These are phyloP conservation scores for Yamadazyma friedrichii DNA, from an alignment of 1,139 yeast species.

Conservation along the genomic window DNA sequence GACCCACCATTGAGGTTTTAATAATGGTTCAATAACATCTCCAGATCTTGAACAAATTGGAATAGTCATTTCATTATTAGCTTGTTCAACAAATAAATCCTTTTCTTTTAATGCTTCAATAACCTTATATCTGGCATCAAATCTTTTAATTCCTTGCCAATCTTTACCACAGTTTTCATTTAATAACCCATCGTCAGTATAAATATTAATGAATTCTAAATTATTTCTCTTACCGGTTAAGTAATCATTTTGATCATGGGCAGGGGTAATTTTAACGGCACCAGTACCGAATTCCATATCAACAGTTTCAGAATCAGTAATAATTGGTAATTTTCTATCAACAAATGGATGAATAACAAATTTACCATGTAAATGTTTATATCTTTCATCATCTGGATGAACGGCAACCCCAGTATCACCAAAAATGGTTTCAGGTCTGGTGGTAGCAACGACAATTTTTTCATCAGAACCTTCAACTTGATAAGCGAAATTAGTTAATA, in stretches of 20 bases:
- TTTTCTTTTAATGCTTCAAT: conserved; percentile 75
- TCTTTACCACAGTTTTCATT: conserved; percentile 89
- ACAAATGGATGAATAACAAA: conserved; percentile 87
- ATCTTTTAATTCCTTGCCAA: conserved; percentile 88
- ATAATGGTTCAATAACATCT: conserved; percentile 91
- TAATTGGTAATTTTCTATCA: conserved; percentile 81
- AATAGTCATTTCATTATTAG: conserved; percentile 92
- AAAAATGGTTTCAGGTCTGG: conserved; percentile 97
- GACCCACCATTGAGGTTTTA: conserved; percentile 99
- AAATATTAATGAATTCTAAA: conserved; percentile 82
- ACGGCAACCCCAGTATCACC: conserved; percentile 99
- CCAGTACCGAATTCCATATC: conserved; percentile 99
- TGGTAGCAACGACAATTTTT: conserved; percentile 88
- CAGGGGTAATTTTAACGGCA: conserved; percentile 98
- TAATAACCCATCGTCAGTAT: conserved; percentile 88
- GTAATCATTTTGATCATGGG: conserved; percentile 97
- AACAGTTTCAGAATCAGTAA: conserved; percentile 89
- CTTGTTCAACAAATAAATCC: conserved; percentile 78
- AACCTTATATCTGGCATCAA: conserved; percentile 87
- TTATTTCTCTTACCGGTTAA: conserved; percentile 92
- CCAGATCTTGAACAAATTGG: conserved; percentile 96
- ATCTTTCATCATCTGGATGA: conserved; percentile 91
- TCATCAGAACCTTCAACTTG: conserved; percentile 88
- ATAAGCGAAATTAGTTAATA: conserved; percentile 89
- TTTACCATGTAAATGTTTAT: conserved; percentile 92